Percentiles rank a stretch among this genome's conserved stretches.
Evolutionary conservation across 1,139 yeast species (phyloP).

Genomic region (Nakaseomyces sp.): DNA sequence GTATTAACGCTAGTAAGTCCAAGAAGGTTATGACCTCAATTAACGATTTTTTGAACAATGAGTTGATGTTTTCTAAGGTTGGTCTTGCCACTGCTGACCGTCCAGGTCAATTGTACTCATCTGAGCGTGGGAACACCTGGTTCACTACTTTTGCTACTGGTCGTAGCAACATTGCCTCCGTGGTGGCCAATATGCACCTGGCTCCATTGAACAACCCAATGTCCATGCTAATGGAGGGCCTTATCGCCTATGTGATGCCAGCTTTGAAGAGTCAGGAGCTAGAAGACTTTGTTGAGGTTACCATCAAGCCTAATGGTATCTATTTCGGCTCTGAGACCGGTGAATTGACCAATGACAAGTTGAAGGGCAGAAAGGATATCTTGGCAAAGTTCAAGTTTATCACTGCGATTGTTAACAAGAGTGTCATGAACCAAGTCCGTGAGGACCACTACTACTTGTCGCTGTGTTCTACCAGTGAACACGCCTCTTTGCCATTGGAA

Average conservation of each 20-base stretch:
- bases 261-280: conserved; percentile 37
- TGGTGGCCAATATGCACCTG: conserved; percentile 54
- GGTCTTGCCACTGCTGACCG: conserved; percentile 44
- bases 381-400: conserved; percentile 46
- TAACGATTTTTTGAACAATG: conserved; percentile 42
- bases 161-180: conserved; percentile 61
- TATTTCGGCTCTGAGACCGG: conserved; percentile 40
- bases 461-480: conserved; percentile 68
- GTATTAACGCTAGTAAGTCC: conserved; percentile 50
- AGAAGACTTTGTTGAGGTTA: conserved; percentile 53
- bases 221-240: conserved; percentile 39
- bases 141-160: conserved; percentile 84
- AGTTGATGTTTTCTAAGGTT: conserved; percentile 62
- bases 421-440: conserved; percentile 71
- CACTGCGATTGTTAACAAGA: conserved; percentile 77
- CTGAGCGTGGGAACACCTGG: conserved; percentile 54
- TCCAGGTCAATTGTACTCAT: conserved; percentile 32
- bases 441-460: conserved; percentile 72
- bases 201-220: conserved; percentile 75
- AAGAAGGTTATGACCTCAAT: conserved; percentile 42
- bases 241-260: conserved; percentile 47
- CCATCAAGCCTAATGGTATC: conserved; percentile 50
- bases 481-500: conserved; percentile 58
- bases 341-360: conserved; percentile 13
- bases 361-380: conserved; percentile 16